These are phyloP conservation scores for Magnusiomyces fungicola DNA, from an alignment of 1,139 yeast genomes.

Conservation along the genomic window DNA sequence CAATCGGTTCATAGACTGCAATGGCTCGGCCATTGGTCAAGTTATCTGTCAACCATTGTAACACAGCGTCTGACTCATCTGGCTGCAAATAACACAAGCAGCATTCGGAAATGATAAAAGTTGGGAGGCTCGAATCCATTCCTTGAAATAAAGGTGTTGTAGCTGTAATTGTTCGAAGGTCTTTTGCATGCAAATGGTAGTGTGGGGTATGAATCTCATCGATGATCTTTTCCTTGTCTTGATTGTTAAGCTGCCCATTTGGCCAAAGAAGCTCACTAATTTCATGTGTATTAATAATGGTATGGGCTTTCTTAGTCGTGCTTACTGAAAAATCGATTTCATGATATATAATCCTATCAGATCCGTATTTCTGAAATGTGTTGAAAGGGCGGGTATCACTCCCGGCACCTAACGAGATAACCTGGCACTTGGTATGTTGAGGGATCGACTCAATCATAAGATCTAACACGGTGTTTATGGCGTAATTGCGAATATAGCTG, in stretches of 20 bases:
- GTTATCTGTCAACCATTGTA: constrained; percentile 32
- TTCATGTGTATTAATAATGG: constrained; percentile 33
- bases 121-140: constrained; percentile 44
- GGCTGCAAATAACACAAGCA: constrained; percentile 76
- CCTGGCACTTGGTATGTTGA: constrained; percentile 38
- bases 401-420: constrained; percentile 89
- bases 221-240: constrained; percentile 14
- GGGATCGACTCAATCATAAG: constrained; percentile 46
- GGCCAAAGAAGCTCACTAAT: constrained; percentile 24
- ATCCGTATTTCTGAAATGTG: constrained; percentile 30
- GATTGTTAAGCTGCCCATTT: background rate
- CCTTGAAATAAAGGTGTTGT: constrained; percentile 19
- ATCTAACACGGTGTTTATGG: constrained; percentile 63
- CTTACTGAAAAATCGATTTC: constrained; percentile 75
- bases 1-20: constrained; percentile 79
- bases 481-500: constrained; percentile 33
- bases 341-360: constrained; percentile 39
- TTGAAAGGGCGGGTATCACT: constrained; percentile 78
- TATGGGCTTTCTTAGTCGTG: constrained; percentile 50
- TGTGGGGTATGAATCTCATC: constrained; percentile 38
- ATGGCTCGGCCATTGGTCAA: constrained; percentile 30
- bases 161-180: constrained; percentile 38
- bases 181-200: constrained; percentile 51
- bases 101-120: constrained; percentile 79
- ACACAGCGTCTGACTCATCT: constrained; percentile 45